These are phyloP conservation scores for Xerocomellus intermedius DNA, from an alignment of 768 basidiomycete genomes.

Conservation along the genomic window DNA sequence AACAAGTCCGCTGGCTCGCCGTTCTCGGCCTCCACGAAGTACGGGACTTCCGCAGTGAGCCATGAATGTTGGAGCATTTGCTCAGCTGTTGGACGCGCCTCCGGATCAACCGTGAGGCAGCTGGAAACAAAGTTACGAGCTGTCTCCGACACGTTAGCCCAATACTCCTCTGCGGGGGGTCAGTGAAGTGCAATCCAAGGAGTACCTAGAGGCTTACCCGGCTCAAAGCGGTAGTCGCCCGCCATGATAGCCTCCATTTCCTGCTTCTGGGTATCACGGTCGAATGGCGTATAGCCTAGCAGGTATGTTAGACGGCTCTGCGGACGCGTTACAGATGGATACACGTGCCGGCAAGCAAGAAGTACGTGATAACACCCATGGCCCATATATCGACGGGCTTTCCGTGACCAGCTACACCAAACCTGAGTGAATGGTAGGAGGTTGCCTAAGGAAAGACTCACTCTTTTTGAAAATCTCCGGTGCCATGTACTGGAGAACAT, in stretches of 20 bases:
- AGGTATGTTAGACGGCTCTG: neutral
- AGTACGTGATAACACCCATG: constrained; percentile 98
- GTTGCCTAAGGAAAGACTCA: constrained; percentile 34
- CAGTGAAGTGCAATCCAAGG: neutral
- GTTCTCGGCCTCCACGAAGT: constrained; percentile 59
- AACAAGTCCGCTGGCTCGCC: constrained; percentile 75
- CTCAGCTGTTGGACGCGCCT: constrained; percentile 72
- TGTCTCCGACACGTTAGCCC: constrained; percentile 78
- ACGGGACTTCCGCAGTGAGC: constrained; percentile 64
- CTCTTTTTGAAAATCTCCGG: constrained; percentile 95
- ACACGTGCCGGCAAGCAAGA: constrained; percentile 68
- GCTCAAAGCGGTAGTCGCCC: constrained; percentile 92
- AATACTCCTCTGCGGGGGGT: constrained; percentile 63
- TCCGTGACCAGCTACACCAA: constrained; percentile 71
- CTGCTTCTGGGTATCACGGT: constrained; percentile 80
- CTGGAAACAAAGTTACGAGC: constrained; percentile 79
- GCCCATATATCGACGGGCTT: constrained; percentile 98
- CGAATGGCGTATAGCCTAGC: constrained; percentile 92
- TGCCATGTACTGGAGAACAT: constrained; percentile 71
- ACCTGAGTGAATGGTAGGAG: neutral
- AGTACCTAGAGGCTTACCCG: constrained; percentile 34
- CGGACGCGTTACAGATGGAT: neutral
- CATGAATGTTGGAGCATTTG: constrained; percentile 67
- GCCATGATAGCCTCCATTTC: constrained; percentile 96
- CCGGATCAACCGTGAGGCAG: constrained; percentile 86